These are phyloP conservation scores for Daldinia bambusicola DNA, from an alignment of 495 filamentous ascomycete species.

Conservation along the genomic window DNA sequence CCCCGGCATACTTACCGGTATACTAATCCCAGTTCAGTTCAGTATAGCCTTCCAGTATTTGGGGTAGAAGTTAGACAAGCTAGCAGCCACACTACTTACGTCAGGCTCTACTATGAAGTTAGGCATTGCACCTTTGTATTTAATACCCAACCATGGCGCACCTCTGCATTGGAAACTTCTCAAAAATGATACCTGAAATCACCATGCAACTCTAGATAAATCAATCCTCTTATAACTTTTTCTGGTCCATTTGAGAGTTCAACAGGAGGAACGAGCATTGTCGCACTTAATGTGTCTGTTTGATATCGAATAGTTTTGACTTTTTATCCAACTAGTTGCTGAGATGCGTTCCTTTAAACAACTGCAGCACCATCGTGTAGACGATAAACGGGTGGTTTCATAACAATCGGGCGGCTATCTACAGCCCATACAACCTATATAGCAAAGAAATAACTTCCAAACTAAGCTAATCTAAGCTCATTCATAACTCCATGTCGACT, in stretches of 20 bases:
- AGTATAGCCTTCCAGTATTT: not conserved
- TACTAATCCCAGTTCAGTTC: not conserved
- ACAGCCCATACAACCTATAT: not conserved
- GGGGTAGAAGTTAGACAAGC: too few relatives aligned
- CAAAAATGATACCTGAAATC: not conserved
- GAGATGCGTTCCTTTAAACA: too few relatives aligned
- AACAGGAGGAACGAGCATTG: not conserved
- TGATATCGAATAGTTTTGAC: not conserved
- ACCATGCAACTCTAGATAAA: conserved; percentile 14
- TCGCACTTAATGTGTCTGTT: not conserved
- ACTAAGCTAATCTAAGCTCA: not conserved
- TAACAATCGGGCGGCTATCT: not conserved
- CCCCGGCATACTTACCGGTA: not conserved
- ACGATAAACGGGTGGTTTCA: not conserved
- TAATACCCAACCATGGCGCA: conserved; percentile 16
- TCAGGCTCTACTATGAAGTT: conserved; percentile 11
- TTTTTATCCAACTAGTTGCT: not conserved
- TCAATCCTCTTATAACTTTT: conserved; percentile 3
- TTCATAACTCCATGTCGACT: conserved; percentile 30
- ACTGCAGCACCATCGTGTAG: too few relatives aligned
- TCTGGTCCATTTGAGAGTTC: conserved; percentile 6
- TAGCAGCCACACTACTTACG: conserved; percentile 6
- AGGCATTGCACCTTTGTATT: too few relatives aligned
- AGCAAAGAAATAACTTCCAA: not conserved
- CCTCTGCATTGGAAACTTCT: not conserved